Evolutionary conservation across 495 filamentous ascomycete species (phyloP), one percentile per base, ranked within the genome.

Genomic region (Geoglossum glabrum): DNA sequence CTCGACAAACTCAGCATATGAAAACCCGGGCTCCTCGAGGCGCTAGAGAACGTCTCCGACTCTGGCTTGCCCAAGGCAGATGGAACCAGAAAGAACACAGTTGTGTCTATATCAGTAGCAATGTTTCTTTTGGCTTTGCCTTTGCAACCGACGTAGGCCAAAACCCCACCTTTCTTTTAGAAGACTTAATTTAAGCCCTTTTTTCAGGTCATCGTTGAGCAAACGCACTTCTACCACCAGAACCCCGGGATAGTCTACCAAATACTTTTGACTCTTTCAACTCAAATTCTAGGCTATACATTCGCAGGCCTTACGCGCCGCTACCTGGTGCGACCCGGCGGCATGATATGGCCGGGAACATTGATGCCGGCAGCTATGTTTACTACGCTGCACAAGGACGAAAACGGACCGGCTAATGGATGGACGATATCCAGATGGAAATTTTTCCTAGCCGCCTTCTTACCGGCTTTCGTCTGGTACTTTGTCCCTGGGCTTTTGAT

Each of bases 321-420:
- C 25, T 85, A 84, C 64, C 72, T 90, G n/a, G 87, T 93, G 17
- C 77, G 83, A 7, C 89, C 89, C 6, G 81, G 84, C 46, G 82
- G 86, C 19, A 94, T 95, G 87, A 84, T 95, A 17, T 95, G 89
- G 89, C 89, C 90, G 0, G 81, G 82, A 47, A 90, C 88, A 3
- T 73, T 95, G 31, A 87, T 89, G 68, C 90, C 88, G 46, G 84
- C 87, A 0, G 83, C 88, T 45, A 85, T 95, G 74, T 84, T 95
- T 61, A 82, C 79, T 1, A 90, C 88, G 0, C 72, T 95, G 25
- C 90, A 95, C 65, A 89, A 86, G 54, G 81, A 84, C 56, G 80
- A 84, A 54, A 94, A 94, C 64, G 76, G 76, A 49, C 69, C 80
- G 19, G 89, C 88, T 3, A 82, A 93, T 71, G 87, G 89, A 1